Percentiles rank a stretch among this genome's conserved stretches.
These are phyloP conservation scores for Orbilia javanica DNA, from an alignment of 2,329 filamentous ascomycete genomes.

Conservation along the genomic window DNA sequence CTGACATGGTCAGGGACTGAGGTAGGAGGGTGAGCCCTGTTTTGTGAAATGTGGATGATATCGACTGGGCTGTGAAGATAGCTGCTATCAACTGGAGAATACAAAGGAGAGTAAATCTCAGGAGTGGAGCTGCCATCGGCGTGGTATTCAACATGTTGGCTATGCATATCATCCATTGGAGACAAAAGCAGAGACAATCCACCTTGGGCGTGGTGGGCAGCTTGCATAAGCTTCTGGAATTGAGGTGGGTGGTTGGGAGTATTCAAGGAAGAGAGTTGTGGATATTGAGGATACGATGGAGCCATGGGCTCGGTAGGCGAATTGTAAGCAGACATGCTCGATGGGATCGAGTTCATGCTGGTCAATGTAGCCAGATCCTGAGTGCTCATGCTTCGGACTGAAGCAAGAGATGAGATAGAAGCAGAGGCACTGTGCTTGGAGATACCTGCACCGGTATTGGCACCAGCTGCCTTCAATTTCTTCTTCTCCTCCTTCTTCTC, in stretches of 20 bases:
- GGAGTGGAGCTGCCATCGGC: slow-evolving; percentile 48
- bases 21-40: slow-evolving; percentile 54
- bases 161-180: slow-evolving; percentile 58
- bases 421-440: slow-evolving; percentile 58
- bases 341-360: slow-evolving; percentile 51
- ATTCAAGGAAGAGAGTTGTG: slow-evolving; percentile 48
- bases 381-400: slow-evolving; percentile 56
- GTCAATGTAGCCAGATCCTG: slow-evolving; percentile 57
- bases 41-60: slow-evolving; percentile 52
- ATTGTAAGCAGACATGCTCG: slow-evolving; percentile 44
- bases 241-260: slow-evolving; percentile 55
- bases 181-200: slow-evolving; percentile 53
- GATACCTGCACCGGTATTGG: slow-evolving; percentile 50
- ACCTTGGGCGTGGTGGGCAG: slow-evolving; percentile 55
- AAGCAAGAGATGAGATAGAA: slow-evolving; percentile 56
- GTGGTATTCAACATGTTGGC: slow-evolving; percentile 54
- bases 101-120: slow-evolving; percentile 57
- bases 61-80: slow-evolving; percentile 57
- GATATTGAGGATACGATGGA: slow-evolving; percentile 55
- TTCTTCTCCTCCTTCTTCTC: slow-evolving; percentile 59
- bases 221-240: slow-evolving; percentile 58
- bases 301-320: slow-evolving; percentile 43
- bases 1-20: slow-evolving; percentile 57
- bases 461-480: slow-evolving; percentile 55
- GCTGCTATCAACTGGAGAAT: slow-evolving; percentile 51